Percentiles rank a stretch among this genome's conserved stretches.
Evolutionary conservation across 2,329 filamentous ascomycete species (phyloP).

Genomic region (Talaromyces sp.): DNA sequence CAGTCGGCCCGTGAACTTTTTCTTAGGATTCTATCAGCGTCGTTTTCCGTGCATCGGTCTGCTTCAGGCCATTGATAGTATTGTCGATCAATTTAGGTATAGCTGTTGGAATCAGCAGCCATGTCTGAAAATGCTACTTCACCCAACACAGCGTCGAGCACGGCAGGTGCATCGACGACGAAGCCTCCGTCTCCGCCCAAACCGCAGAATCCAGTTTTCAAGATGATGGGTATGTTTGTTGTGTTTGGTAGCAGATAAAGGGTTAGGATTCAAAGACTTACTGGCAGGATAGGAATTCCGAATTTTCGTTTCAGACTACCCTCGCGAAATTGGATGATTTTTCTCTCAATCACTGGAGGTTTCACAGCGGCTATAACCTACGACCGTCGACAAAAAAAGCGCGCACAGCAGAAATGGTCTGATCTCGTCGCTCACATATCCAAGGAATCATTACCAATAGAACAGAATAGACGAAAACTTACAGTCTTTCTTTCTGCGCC

Average conservation of each 20-base stretch:
- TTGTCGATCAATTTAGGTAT: background rate
- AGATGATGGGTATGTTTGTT: conserved; percentile 20
- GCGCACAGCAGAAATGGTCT: conserved; percentile 79
- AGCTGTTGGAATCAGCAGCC: background rate
- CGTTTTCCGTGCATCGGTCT: background rate
- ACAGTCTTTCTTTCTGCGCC: conserved; percentile 82
- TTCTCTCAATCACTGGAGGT: conserved; percentile 71
- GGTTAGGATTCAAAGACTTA: background rate
- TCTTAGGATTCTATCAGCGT: background rate
- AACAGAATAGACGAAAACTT: conserved; percentile 72
- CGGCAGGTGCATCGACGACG: conserved; percentile 23
- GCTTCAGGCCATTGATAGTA: background rate
- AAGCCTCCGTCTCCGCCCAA: conserved; percentile 14
- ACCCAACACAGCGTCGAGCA: conserved; percentile 20
- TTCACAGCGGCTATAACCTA: conserved; percentile 80
- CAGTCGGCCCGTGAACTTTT: background rate
- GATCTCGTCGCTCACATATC: conserved; percentile 79
- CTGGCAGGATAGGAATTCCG: conserved; percentile 60
- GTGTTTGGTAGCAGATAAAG: background rate
- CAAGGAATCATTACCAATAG: conserved; percentile 65
- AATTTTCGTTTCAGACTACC: conserved; percentile 78
- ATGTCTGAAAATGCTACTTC: conserved; percentile 36
- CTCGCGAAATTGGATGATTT: conserved; percentile 97
- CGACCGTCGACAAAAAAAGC: conserved; percentile 85
- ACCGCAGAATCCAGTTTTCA: conserved; percentile 21